A percentile compares a stretch with the other conserved stretches of the same genome.
phyloP scores from a whole-genome alignment of 805 yeast species.

The Candida yuanshanica region DNA sequence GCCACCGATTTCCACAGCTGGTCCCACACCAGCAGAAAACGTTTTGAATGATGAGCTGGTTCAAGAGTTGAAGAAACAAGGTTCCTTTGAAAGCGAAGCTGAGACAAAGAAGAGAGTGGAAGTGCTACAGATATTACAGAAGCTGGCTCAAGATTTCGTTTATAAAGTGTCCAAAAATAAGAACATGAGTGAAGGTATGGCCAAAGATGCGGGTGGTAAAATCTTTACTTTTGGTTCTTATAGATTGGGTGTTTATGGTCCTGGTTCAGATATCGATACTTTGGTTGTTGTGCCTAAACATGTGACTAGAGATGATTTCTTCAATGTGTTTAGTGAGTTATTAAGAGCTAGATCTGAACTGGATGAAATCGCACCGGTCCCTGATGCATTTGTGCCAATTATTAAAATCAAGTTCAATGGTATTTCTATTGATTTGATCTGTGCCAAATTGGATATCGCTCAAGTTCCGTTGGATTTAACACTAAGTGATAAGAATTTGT shows the following conservation, averaged over 20 bases:
- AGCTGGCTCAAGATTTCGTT: conserved; percentile 75
- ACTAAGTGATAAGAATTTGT: conserved; percentile 75
- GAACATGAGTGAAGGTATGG: conserved; percentile 97
- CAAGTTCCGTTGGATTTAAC: conserved; percentile 74
- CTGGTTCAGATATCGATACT: conserved; percentile 97
- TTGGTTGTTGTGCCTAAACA: conserved; percentile 96
- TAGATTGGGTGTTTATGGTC: conserved; percentile 93
- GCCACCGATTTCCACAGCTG: conserved; percentile 74
- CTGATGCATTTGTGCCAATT: conserved; percentile 97
- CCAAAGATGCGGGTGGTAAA: conserved; percentile 95
- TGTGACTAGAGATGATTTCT: conserved; percentile 85
- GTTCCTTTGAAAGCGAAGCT: conserved; percentile 82
- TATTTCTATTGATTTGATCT: conserved; percentile 87
- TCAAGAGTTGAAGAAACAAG: conserved; percentile 71
- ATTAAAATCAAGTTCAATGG: conserved; percentile 86
- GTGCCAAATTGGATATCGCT: conserved; percentile 77
- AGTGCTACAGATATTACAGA: conserved; percentile 66
- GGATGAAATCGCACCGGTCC: conserved; percentile 88
- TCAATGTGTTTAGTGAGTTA: conserved; percentile 68
- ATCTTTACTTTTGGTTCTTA: conserved; percentile 95
- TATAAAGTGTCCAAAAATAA: conserved; percentile 70
- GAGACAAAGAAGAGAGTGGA: conserved; percentile 79
- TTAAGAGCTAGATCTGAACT: conserved; percentile 71
- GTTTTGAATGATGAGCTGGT: conserved; percentile 70
- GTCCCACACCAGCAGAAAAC: conserved; percentile 79